Evolutionary conservation across 108 stramenopile species (phyloP).

Genomic region (Craspedostauros australis): DNA sequence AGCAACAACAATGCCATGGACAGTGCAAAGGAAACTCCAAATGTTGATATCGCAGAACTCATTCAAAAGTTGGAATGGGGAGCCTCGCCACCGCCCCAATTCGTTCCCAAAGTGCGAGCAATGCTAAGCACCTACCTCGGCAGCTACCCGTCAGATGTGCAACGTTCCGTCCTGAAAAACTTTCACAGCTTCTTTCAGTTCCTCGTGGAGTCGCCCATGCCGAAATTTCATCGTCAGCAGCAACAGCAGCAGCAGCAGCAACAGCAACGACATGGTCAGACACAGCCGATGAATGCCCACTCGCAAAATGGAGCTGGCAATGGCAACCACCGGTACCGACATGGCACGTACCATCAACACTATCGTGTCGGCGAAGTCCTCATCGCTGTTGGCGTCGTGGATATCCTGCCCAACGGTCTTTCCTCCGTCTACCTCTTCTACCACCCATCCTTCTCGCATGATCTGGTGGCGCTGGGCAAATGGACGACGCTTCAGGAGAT

Average conservation of each 20-base stretch:
- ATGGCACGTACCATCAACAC: constrained; percentile 86
- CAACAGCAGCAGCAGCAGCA: background rate
- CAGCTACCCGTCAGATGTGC: constrained; percentile 9
- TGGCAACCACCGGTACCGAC: constrained; percentile 20
- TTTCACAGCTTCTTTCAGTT: constrained; percentile 60
- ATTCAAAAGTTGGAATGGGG: constrained; percentile 28
- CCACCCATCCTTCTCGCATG: constrained; percentile 68
- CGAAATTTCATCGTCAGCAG: constrained; percentile 6
- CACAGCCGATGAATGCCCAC: background rate
- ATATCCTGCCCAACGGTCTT: constrained; percentile 85
- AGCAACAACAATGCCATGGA: constrained; percentile 2
- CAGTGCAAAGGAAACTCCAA: no score
- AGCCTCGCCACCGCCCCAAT: constrained; percentile 25
- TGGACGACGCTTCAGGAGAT: constrained; percentile 91
- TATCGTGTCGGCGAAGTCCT: constrained; percentile 79
- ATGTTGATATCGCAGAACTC: no score
- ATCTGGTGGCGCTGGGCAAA: constrained; percentile 79
- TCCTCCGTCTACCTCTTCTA: constrained; percentile 96
- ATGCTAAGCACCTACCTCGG: constrained; percentile 10
- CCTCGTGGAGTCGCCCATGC: constrained; percentile 67
- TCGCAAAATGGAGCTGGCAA: background rate
- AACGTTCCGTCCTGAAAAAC: constrained; percentile 12
- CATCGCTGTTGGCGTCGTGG: constrained; percentile 90
- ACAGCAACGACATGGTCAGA: background rate
- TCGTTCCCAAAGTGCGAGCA: constrained; percentile 11